phyloP scores from a whole-genome alignment of 1,139 yeast genomes.

The Yamadazyma dendronema region DNA sequence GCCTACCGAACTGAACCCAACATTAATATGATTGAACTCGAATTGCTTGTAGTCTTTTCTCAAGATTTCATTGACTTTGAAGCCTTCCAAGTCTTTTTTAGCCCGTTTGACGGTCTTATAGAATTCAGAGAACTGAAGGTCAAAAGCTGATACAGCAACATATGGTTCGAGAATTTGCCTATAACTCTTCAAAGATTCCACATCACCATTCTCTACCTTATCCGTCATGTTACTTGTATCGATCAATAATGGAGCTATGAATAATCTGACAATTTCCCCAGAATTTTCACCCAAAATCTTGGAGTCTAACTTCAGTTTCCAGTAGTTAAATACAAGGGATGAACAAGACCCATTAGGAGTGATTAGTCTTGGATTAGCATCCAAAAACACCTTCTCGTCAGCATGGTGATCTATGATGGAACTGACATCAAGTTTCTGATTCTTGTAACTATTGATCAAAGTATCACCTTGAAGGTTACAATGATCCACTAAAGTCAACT shows the following conservation, averaged over 20 bases:
- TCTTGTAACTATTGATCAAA: conserved; percentile 22
- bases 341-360: conserved; percentile 74
- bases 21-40: conserved; percentile 37
- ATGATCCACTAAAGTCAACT: conserved; percentile 76
- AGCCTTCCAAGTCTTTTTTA: conserved; percentile 63
- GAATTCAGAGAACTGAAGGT: conserved; percentile 16
- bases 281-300: too few species aligned
- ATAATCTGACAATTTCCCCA: conserved; percentile 47
- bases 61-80: conserved; percentile 58
- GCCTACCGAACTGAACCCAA: conserved; percentile 80
- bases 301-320: conserved; percentile 33
- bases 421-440: conserved; percentile 35
- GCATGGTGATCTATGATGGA: conserved; percentile 87
- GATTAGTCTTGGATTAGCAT: conserved; percentile 59
- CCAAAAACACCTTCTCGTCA: conserved; percentile 54
- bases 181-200: conserved; percentile 32
- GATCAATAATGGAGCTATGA: conserved; percentile 65
- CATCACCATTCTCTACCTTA: conserved; percentile 58
- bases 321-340: conserved; percentile 65
- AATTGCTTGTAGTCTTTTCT: conserved; percentile 85
- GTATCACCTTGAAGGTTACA: conserved; percentile 62
- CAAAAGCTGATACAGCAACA: conserved; percentile 1
- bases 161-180: conserved; percentile 4
- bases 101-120: conserved; percentile 47
- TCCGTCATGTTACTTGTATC: conserved; percentile 68